Conservation (phyloP, 495 filamentous ascomycete genomes). For the Chaetomium tenue region DNA sequence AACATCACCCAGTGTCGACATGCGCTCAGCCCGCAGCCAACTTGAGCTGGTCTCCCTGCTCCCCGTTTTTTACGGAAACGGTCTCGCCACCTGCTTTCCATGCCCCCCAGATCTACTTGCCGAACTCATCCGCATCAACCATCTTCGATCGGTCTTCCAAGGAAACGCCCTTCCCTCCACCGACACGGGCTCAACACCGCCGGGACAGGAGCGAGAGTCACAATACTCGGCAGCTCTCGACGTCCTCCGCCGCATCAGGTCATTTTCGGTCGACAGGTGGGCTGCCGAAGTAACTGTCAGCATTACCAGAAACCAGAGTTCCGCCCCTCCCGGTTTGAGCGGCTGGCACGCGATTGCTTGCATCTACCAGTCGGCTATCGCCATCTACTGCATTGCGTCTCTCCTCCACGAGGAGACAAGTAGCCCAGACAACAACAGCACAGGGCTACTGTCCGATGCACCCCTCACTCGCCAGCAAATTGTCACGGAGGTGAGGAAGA, state of each 20-base stretch:
- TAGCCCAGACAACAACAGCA: background rate
- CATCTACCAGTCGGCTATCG: slow-evolving; percentile 13
- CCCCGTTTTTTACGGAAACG: slow-evolving; percentile 15
- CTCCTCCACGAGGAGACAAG: background rate
- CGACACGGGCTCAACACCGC: background rate
- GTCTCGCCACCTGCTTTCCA: slow-evolving; percentile 11
- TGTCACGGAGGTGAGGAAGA: background rate
- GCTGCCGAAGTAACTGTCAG: slow-evolving; percentile 4
- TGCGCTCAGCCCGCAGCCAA: background rate
- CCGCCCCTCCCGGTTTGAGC: background rate
- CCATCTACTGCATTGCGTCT: slow-evolving; percentile 12
- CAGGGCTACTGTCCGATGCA: background rate
- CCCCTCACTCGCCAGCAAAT: background rate
- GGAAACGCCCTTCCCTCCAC: background rate
- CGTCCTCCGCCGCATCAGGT: slow-evolving; percentile 7
- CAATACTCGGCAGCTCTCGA: background rate
- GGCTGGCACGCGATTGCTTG: slow-evolving; percentile 1
- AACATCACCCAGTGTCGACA: background rate
- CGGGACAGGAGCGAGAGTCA: background rate
- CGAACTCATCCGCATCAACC: slow-evolving; percentile 21
- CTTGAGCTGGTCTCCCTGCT: slow-evolving; percentile 11
- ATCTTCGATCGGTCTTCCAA: slow-evolving; percentile 5
- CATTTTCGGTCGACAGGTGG: background rate
- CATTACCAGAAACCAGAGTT: background rate
- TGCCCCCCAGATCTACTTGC: slow-evolving; percentile 10